phyloP scores from a whole-genome alignment of 2,329 filamentous ascomycete species.

The Dactylellina parvicollis region DNA sequence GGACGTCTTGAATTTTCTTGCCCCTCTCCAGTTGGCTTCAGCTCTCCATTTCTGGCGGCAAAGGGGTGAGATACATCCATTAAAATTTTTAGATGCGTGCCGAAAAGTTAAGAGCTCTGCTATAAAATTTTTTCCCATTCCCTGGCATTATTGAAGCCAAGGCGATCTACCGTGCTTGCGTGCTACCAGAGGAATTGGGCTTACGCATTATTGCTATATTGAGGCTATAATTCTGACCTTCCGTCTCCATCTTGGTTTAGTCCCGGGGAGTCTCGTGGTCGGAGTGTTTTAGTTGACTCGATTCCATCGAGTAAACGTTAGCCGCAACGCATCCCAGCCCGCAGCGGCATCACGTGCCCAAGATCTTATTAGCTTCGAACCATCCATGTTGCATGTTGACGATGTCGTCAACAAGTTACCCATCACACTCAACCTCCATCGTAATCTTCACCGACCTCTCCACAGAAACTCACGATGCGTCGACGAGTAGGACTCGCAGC shows the following conservation, averaged over 20 bases:
- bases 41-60: background rate
- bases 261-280: background rate
- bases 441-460: background rate
- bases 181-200: background rate
- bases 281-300: background rate
- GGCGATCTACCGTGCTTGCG: background rate
- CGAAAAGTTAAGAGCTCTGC: conserved; percentile 28
- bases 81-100: too few species aligned
- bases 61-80: conserved; percentile 7
- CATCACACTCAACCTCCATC: background rate
- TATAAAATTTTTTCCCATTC: conserved; percentile 13
- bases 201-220: background rate
- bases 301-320: background rate
- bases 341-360: conserved; percentile 22
- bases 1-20: conserved; percentile 6
- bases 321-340: background rate
- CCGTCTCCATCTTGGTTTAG: background rate
- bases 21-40: background rate
- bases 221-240: conserved; percentile 6
- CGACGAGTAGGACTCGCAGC: conserved; percentile 90
- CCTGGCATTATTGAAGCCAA: background rate
- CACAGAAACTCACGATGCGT: conserved; percentile 63
- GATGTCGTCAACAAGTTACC: background rate
- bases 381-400: background rate
- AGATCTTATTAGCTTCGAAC: background rate